These are phyloP conservation scores for Coniosporium apollinis DNA, from an alignment of 495 filamentous ascomycete species.

Conservation along the genomic window DNA sequence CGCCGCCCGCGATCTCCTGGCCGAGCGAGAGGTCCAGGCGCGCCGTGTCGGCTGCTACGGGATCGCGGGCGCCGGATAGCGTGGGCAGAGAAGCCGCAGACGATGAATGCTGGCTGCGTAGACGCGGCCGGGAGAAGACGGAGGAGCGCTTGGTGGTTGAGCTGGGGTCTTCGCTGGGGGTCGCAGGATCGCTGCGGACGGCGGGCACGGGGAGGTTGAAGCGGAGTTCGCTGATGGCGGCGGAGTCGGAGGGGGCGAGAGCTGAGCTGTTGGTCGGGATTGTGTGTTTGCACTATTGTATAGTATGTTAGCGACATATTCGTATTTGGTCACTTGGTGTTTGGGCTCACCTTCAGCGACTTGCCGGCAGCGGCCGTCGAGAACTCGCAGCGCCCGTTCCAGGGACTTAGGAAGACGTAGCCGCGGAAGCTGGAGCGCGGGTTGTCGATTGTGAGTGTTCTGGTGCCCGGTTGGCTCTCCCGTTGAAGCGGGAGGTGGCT, in stretches of 20 bases:
- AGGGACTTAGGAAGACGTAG: slow-evolving; percentile 64
- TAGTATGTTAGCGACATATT: not conserved
- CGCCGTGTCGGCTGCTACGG: slow-evolving; percentile 1
- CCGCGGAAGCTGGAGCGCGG: slow-evolving; percentile 19
- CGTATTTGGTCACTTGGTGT: not conserved
- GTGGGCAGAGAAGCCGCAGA: not conserved
- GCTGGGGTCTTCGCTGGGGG: not conserved
- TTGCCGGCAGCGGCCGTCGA: slow-evolving; percentile 54
- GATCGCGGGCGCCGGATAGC: slow-evolving; percentile 9
- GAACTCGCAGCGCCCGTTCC: slow-evolving; percentile 76
- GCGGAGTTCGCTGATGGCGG: slow-evolving; percentile 65
- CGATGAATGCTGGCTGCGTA: not conserved
- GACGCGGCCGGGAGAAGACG: slow-evolving; percentile 5
- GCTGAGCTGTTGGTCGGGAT: slow-evolving; percentile 28
- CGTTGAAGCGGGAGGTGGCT: not conserved
- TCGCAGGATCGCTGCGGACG: not conserved
- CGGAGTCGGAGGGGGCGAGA: slow-evolving; percentile 21
- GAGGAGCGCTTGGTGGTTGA: not conserved
- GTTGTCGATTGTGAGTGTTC: not conserved
- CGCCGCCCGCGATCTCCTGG: slow-evolving; percentile 62
- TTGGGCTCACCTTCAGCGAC: slow-evolving; percentile 44
- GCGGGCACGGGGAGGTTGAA: slow-evolving; percentile 58
- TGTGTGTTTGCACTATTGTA: slow-evolving; percentile 46
- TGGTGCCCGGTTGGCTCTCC: not conserved
- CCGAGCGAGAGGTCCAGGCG: slow-evolving; percentile 55